Conservation (phyloP, 2,329 filamentous ascomycete genomes). For the Xylaria sp. region DNA sequence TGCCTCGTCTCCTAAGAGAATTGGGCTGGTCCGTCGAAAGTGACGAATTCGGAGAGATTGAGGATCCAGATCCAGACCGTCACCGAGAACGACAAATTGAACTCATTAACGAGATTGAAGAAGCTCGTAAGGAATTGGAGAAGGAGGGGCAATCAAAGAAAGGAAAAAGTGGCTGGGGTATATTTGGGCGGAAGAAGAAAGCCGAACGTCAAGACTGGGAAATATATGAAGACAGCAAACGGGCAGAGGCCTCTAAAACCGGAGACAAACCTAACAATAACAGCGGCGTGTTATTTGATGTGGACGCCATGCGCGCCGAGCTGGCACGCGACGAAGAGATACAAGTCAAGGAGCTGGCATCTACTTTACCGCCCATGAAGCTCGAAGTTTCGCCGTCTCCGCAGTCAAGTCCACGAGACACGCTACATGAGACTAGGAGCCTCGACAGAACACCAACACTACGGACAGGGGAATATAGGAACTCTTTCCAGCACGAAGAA, state of each 20-base stretch:
- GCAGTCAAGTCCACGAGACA: conserved; percentile 43
- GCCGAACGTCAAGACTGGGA: conserved; percentile 89
- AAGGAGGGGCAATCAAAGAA: conserved; percentile 73
- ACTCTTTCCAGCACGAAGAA: conserved; percentile 42
- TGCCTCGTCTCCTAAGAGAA: conserved; percentile 85
- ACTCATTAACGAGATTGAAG: conserved; percentile 95
- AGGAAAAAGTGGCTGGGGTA: conserved; percentile 56
- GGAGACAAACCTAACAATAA: conserved; percentile 59
- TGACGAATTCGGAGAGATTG: conserved; percentile 95
- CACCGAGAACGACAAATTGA: conserved; percentile 87
- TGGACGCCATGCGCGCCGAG: conserved; percentile 90
- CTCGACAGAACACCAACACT: conserved; percentile 47
- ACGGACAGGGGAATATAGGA: conserved; percentile 31
- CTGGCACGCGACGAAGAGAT: conserved; percentile 70
- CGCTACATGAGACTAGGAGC: conserved; percentile 54
- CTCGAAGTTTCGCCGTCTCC: conserved; percentile 60
- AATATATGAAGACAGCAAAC: conserved; percentile 78
- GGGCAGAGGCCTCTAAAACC: conserved; percentile 34
- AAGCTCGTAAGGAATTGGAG: conserved; percentile 86
- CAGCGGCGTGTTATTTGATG: conserved; percentile 82
- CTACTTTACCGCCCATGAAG: conserved; percentile 89
- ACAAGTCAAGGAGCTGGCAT: conserved; percentile 80
- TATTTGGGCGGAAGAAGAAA: conserved; percentile 85
- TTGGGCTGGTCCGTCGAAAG: conserved; percentile 91
- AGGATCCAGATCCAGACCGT: conserved; percentile 95